These are phyloP conservation scores for Kickxella alabastrina DNA, from an alignment of 192 early-diverging fungal species.

Conservation along the genomic window DNA sequence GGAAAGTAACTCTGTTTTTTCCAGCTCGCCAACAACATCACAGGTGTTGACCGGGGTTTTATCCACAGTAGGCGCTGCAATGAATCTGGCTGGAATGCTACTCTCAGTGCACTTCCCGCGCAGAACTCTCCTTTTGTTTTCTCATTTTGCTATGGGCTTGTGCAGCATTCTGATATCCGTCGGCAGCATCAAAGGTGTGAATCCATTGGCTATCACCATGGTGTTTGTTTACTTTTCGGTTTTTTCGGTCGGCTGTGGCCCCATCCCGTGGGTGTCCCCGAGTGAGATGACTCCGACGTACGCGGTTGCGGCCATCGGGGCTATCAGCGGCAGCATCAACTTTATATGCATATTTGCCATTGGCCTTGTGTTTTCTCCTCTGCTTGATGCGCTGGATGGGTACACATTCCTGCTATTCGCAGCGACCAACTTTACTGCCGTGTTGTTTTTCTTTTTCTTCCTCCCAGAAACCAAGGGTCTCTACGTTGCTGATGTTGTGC, in stretches of 20 bases:
- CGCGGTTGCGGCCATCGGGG: conserved; percentile 59
- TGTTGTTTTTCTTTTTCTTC: conserved; percentile 56
- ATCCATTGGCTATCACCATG: conserved; percentile 52
- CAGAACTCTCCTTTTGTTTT: conserved; percentile 60
- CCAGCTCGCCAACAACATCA: conserved; percentile 19
- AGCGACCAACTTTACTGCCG: conserved; percentile 53
- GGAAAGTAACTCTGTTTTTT: conserved; percentile 5
- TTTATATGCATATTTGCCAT: conserved; percentile 58
- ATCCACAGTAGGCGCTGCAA: conserved; percentile 15
- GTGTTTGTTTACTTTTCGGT: conserved; percentile 66
- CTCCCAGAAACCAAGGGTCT: conserved; percentile 79
- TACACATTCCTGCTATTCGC: conserved; percentile 63
- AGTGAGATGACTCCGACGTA: conserved; percentile 73
- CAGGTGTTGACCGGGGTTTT: conserved; percentile 33
- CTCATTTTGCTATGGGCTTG: conserved; percentile 55
- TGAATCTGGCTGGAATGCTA: conserved; percentile 23
- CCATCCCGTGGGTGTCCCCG: conserved; percentile 72
- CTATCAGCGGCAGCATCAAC: conserved; percentile 62
- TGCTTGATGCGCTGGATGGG: conserved; percentile 31
- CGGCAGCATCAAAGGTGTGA: conserved; percentile 51
- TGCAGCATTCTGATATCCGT: conserved; percentile 58
- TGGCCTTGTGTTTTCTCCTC: conserved; percentile 54
- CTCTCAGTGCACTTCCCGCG: conserved; percentile 67
- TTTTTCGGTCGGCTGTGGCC: conserved; percentile 72
- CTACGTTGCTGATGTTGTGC: conserved; percentile 54